Evolutionary conservation across 1,139 yeast species (phyloP).

Genomic region (Yamadazyma pseudoaaseri): DNA sequence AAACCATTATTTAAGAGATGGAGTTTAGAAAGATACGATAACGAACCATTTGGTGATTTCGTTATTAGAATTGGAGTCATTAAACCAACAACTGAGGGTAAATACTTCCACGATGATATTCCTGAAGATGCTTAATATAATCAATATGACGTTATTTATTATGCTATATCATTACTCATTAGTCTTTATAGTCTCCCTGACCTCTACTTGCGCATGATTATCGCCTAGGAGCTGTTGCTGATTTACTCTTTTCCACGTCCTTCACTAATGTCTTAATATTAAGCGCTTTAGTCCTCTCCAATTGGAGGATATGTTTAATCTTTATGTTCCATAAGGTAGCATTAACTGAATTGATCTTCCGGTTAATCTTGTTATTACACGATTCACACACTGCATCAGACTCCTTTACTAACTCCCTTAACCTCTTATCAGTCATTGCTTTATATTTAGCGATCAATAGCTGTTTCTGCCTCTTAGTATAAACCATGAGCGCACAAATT

Average conservation of each 20-base stretch:
- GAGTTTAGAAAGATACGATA: constrained; percentile 87
- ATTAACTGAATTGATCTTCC: constrained; percentile 40
- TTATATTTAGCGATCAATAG: constrained; percentile 29
- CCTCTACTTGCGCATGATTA: too few relatives aligned
- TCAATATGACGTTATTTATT: too few relatives aligned
- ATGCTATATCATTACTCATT: too few relatives aligned
- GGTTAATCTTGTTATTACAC: constrained; percentile 23
- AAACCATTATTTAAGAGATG: constrained; percentile 90
- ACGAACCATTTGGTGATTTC: constrained; percentile 96
- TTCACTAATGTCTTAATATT: constrained; percentile 24
- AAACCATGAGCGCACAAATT: constrained; percentile 6
- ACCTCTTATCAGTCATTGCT: constrained; percentile 18
- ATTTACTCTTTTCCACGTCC: constrained; percentile 25
- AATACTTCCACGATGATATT: constrained; percentile 90
- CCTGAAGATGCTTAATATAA: constrained; percentile 63
- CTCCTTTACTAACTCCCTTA: constrained; percentile 18
- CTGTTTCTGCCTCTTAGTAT: constrained; percentile 33
- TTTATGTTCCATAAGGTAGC: constrained; percentile 40
- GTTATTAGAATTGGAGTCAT: constrained; percentile 82
- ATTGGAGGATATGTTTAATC: constrained; percentile 36
- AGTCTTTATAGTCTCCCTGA: too few relatives aligned
- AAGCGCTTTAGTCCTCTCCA: constrained; percentile 43
- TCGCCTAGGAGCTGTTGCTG: too few relatives aligned
- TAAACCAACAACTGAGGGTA: constrained; percentile 87
- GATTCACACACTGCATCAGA: constrained; percentile 15